Conservation (phyloP, 257 asterid genomes). For the Oldenlandia corymbosa region DNA sequence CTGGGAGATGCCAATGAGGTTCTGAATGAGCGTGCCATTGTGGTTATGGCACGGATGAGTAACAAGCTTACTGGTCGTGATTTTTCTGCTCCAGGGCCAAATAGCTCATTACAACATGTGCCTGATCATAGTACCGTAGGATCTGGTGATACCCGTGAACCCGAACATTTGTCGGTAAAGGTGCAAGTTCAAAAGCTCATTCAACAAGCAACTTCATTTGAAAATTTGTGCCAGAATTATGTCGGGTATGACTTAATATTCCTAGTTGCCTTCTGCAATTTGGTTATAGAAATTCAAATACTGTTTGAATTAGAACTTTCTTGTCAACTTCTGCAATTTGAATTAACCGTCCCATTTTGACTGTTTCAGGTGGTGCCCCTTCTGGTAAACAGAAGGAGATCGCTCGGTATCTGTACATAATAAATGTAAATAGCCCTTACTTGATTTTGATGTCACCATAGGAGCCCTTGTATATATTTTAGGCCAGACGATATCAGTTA, state of each 20-base stretch:
- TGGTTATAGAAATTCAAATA: too few species aligned
- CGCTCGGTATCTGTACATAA: slow-evolving; percentile 12
- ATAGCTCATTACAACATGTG: slow-evolving; percentile 53
- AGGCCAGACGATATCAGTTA: too few species aligned
- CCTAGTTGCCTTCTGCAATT: too few species aligned
- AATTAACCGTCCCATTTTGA: background rate
- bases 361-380: slow-evolving; percentile 97
- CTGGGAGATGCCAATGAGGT: slow-evolving; percentile 98
- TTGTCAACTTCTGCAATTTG: too few species aligned
- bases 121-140: slow-evolving; percentile 58
- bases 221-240: slow-evolving; percentile 92
- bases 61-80: slow-evolving; percentile 96
- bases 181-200: slow-evolving; percentile 94
- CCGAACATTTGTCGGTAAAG: slow-evolving; percentile 84
- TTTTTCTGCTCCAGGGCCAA: slow-evolving; percentile 59
- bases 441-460: background rate
- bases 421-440: slow-evolving; percentile 14
- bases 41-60: slow-evolving; percentile 98
- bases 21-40: slow-evolving; percentile 88
- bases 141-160: slow-evolving; percentile 73
- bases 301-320: too few species aligned
- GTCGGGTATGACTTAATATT: slow-evolving; percentile 60
- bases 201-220: slow-evolving; percentile 84
- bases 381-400: slow-evolving; percentile 51
- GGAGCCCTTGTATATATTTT: slow-evolving; percentile 4